Evolutionary conservation across 108 stramenopile genomes (phyloP), one percentile per base, ranked within the genome.

Genomic region (Chaetoceros tenuissimus): DNA sequence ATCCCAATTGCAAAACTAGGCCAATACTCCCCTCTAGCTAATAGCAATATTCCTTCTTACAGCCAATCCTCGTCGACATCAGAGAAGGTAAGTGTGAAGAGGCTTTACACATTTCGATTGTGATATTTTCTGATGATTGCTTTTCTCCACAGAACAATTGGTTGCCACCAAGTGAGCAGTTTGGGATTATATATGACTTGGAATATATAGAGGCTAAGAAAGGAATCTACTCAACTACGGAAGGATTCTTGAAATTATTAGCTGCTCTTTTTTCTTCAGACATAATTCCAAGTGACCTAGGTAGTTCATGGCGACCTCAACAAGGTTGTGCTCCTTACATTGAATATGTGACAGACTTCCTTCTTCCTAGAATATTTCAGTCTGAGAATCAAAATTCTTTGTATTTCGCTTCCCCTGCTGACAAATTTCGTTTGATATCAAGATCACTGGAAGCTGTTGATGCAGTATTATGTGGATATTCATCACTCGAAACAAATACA

Each of bases 251-350:
- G 45, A 67, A 73, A 53, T 55, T 92, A 22, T 46, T 92, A 48
- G 61, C 75, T 13, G 67, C 85, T 20, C 75, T 92, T n/a, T 51
- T 92, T 20, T 62, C 59, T 54, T 45, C 57, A 19, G 82, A 53
- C 3, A 83, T 79, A 8, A 89, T 81, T 44, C 87, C 91, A 30
- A 61, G 73, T 3, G 57, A 73, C 28, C 63, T 92, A 48, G 91
- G 91, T 13, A 59, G 67, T 8, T 62, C 68, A 19, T 81, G 74
- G 77, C 75, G 91, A n/a, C 55, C 68, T 18, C 82, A 84, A 18
- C 59, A 83, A 21, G 91, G 91, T 17, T 80, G 75, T 57, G 54
- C 83, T 21, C 87, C 91, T 2, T 92, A 92, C 54, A 58, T 92
- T 23, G 87, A 88, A 69, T 87, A 84, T 58, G 79, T 85, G 0